These are phyloP conservation scores for Boletus huronensis DNA, from an alignment of 768 basidiomycete genomes.

Conservation along the genomic window DNA sequence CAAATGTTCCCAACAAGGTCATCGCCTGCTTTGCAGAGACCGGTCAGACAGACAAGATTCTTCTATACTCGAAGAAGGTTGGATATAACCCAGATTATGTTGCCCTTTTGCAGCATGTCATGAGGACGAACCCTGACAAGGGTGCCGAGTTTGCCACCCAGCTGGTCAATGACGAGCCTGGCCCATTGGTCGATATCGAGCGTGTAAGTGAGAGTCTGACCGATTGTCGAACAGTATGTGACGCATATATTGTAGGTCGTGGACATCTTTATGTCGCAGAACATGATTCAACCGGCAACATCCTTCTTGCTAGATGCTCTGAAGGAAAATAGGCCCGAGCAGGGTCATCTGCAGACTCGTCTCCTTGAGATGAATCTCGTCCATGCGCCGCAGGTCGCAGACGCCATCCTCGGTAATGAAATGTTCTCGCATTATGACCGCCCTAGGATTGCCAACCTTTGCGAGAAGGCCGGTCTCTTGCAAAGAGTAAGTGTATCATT, in stretches of 20 bases:
- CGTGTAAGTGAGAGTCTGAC: constrained; percentile 47
- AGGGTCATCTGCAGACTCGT: constrained; percentile 92
- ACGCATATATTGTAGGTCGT: constrained; percentile 58
- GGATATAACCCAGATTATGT: constrained; percentile 92
- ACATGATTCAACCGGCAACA: constrained; percentile 99
- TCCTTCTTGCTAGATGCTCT: constrained; percentile 96
- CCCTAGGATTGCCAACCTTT: constrained; percentile 94
- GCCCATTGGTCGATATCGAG: constrained; percentile 91
- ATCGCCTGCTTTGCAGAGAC: constrained; percentile 99
- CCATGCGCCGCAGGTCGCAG: constrained; percentile 97
- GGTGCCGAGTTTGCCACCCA: constrained; percentile 97
- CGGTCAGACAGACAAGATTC: constrained; percentile 97
- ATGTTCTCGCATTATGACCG: constrained; percentile 98
- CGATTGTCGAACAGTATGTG: neutral
- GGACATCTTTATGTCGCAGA: constrained; percentile 99
- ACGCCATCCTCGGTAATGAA: constrained; percentile 97
- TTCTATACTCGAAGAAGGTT: constrained; percentile 96
- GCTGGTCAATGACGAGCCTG: constrained; percentile 89
- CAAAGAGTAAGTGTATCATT: constrained; percentile 64
- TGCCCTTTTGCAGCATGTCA: constrained; percentile 89
- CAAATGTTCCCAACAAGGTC: constrained; percentile 98
- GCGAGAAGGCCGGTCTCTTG: constrained; percentile 95
- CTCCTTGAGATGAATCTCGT: constrained; percentile 97
- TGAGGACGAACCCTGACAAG: constrained; percentile 95
- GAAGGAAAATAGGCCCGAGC: constrained; percentile 98